Conservation (phyloP, 1,139 yeast species). For the Sugiyamaella paludigena region DNA sequence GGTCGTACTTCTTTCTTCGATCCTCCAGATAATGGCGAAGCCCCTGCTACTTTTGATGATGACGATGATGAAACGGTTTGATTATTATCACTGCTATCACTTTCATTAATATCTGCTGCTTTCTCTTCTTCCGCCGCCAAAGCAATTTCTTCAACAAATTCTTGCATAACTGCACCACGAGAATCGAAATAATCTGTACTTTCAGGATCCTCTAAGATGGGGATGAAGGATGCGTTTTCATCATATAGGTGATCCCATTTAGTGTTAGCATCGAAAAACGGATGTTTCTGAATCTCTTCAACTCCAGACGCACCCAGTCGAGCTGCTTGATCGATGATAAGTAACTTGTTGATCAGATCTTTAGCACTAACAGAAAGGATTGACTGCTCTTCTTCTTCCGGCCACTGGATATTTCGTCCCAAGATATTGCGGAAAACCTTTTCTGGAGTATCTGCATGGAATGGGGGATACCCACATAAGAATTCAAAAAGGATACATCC, state of each 20-base stretch:
- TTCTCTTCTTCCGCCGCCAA: constrained; percentile 12
- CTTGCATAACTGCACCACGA: constrained; percentile 66
- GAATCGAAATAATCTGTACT: constrained; percentile 88
- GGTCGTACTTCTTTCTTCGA: constrained; percentile 18
- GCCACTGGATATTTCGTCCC: constrained; percentile 79
- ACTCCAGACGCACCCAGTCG: constrained; percentile 80
- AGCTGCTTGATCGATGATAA: constrained; percentile 59
- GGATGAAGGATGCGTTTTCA: constrained; percentile 82
- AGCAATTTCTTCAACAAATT: constrained; percentile 34
- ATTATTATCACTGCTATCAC: constrained; percentile 20
- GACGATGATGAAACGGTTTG: neutral
- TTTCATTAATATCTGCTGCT: constrained; percentile 18
- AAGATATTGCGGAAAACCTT: constrained; percentile 79
- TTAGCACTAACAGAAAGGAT: constrained; percentile 64
- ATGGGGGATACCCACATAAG: constrained; percentile 92
- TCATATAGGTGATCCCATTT: constrained; percentile 74
- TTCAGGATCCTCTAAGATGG: constrained; percentile 75
- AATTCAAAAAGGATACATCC: constrained; percentile 95
- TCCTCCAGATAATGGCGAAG: constrained; percentile 7
- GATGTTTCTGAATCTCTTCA: constrained; percentile 71
- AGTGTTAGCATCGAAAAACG: constrained; percentile 61
- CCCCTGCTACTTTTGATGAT: neutral
- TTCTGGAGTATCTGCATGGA: constrained; percentile 79
- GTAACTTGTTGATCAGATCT: constrained; percentile 63
- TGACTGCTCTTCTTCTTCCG: constrained; percentile 46